phyloP scores from a whole-genome alignment of 169 alveolate species.

The Theileria orientalis region DNA sequence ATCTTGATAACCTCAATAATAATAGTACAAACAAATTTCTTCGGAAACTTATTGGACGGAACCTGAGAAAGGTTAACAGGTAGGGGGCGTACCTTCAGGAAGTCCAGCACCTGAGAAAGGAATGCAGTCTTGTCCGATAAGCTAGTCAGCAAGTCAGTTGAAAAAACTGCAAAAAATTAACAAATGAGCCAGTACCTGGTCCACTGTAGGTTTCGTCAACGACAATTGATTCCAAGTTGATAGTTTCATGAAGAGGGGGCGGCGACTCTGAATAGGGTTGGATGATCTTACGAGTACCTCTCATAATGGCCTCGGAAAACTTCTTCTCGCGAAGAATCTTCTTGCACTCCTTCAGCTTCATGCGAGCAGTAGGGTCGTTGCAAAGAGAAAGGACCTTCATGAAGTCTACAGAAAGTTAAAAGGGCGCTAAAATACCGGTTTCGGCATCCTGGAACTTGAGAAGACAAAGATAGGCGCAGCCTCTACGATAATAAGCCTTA shows the following conservation, averaged over 20 bases:
- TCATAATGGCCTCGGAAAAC: slow-evolving; percentile 62
- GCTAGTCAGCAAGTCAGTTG: slow-evolving; percentile 16
- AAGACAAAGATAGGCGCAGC: slow-evolving; percentile 91
- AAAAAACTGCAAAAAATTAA: neutral
- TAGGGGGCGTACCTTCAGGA: slow-evolving; percentile 38
- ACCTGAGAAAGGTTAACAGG: slow-evolving; percentile 67
- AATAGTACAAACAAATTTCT: slow-evolving; percentile 88
- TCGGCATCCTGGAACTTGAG: slow-evolving; percentile 90
- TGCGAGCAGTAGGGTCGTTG: slow-evolving; percentile 54
- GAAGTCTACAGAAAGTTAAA: slow-evolving; percentile 57
- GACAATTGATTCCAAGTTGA: slow-evolving; percentile 34
- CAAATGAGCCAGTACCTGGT: slow-evolving; percentile 1
- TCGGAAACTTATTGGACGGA: slow-evolving; percentile 91
- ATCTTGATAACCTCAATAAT: slow-evolving; percentile 86
- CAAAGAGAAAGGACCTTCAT: slow-evolving; percentile 64
- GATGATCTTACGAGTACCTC: slow-evolving; percentile 14
- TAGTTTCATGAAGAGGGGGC: slow-evolving; percentile 58
- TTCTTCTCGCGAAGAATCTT: slow-evolving; percentile 43
- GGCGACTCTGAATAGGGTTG: slow-evolving; percentile 25
- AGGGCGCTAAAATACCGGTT: slow-evolving; percentile 80
- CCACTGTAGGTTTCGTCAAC: slow-evolving; percentile 58
- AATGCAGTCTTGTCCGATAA: slow-evolving; percentile 42
- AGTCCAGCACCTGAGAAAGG: slow-evolving; percentile 39
- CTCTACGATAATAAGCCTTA: slow-evolving; percentile 97
- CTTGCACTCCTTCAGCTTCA: slow-evolving; percentile 62